These are phyloP conservation scores for Solanum okadae DNA, from an alignment of 257 asterid genomes.

Conservation along the genomic window DNA sequence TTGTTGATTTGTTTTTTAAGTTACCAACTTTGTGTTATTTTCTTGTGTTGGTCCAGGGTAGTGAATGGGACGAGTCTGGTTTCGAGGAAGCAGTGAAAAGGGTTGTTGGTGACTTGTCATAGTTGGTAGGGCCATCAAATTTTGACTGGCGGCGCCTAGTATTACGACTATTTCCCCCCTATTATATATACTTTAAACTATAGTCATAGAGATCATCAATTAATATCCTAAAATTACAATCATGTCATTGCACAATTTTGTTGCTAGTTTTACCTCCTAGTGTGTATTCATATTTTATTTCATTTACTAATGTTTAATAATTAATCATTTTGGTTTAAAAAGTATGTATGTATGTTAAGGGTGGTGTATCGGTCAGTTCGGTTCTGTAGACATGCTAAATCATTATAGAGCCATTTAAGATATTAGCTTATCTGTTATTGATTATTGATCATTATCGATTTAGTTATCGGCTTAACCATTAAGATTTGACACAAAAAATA, in stretches of 20 bases:
- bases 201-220: not conserved
- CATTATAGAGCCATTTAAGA: too few relatives aligned
- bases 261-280: not conserved
- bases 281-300: not conserved
- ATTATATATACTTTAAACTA: not conserved
- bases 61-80: not conserved
- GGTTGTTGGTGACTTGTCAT: conserved; percentile 3
- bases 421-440: too few relatives aligned
- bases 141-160: conserved; percentile 1
- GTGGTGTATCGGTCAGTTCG: not conserved
- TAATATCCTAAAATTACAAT: not conserved
- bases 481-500: not conserved
- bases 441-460: too few relatives aligned
- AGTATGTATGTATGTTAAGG: too few relatives aligned
- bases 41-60: not conserved
- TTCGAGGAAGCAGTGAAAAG: conserved; percentile 12
- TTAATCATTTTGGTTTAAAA: not conserved
- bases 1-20: not conserved
- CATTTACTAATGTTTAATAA: not conserved
- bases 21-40: not conserved
- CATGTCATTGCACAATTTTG: not conserved
- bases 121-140: not conserved
- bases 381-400: not conserved
- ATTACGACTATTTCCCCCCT: not conserved
- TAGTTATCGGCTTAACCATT: not conserved